Percentiles rank a stretch among this genome's conserved stretches.
Evolutionary conservation across 2,329 filamentous ascomycete species (phyloP).

Genomic region (Leptodontidium sp.): DNA sequence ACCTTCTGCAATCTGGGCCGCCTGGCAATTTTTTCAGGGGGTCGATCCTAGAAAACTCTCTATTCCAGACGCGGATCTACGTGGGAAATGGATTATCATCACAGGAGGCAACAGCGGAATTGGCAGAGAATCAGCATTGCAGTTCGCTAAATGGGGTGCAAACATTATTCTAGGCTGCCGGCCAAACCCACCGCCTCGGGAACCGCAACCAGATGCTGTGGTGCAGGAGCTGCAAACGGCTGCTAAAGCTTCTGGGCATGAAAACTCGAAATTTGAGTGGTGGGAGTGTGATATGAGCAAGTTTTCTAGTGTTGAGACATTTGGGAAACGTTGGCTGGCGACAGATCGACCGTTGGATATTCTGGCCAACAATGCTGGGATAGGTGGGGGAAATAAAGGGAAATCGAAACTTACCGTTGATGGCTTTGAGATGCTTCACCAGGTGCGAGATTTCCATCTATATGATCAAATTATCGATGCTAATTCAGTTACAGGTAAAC

Average conservation of each 20-base stretch:
- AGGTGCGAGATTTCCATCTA: constrained; percentile 21
- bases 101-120: constrained; percentile 55
- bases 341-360: constrained; percentile 42
- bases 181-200: constrained; percentile 46
- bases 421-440: constrained; percentile 46
- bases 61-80: constrained; percentile 24
- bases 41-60: constrained; percentile 11
- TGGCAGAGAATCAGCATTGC: constrained; percentile 50
- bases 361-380: constrained; percentile 47
- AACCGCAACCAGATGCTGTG: constrained; percentile 38
- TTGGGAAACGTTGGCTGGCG: constrained; percentile 43
- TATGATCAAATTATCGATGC: not conserved
- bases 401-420: constrained; percentile 39
- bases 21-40: constrained; percentile 21
- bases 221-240: constrained; percentile 37
- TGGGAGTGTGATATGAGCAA: constrained; percentile 43
- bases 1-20: constrained; percentile 19
- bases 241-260: constrained; percentile 26
- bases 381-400: constrained; percentile 31
- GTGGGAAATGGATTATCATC: constrained; percentile 46
- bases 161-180: constrained; percentile 51
- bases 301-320: constrained; percentile 41
- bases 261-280: constrained; percentile 39
- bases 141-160: constrained; percentile 47
- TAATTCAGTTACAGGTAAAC: constrained; percentile 41